A percentile compares a stretch with the other conserved stretches of the same genome.
phyloP scores from a whole-genome alignment of 192 early-diverging fungal species.

The Spizellomyces punctatus region DNA sequence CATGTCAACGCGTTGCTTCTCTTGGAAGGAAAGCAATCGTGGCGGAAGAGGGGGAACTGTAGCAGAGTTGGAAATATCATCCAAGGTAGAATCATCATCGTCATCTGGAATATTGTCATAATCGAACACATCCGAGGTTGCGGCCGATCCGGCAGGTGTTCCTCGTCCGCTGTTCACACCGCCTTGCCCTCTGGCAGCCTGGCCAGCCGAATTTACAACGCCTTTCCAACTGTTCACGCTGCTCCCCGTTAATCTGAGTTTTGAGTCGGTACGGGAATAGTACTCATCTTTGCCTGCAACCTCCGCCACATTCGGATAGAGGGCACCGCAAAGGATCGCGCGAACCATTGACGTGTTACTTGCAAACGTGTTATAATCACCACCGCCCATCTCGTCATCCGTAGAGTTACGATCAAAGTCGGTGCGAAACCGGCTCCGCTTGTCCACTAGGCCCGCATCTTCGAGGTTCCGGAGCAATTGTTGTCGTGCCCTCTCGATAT shows the following conservation, averaged over 20 bases:
- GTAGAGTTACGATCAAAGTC: not conserved
- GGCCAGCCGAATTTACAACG: constrained; percentile 3
- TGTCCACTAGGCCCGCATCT: constrained; percentile 31
- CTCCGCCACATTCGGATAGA: constrained; percentile 56
- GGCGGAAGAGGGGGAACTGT: constrained; percentile 34
- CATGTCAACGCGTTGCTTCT: constrained; percentile 51
- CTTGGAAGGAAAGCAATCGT: constrained; percentile 49
- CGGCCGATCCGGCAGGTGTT: constrained; percentile 8
- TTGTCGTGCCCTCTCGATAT: constrained; percentile 40
- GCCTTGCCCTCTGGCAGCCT: not conserved
- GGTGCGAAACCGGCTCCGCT: not conserved
- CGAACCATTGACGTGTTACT: constrained; percentile 35
- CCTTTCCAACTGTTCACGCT: constrained; percentile 45
- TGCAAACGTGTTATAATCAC: constrained; percentile 23
- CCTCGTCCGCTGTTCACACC: constrained; percentile 5
- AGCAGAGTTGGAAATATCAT: constrained; percentile 12
- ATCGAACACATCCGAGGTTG: constrained; percentile 20
- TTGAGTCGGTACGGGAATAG: constrained; percentile 21
- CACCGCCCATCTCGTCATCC: constrained; percentile 27
- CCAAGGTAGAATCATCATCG: constrained; percentile 12
- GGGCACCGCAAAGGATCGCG: constrained; percentile 37
- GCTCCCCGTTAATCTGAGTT: constrained; percentile 39
- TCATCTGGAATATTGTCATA: constrained; percentile 29
- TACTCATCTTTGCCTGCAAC: constrained; percentile 46
- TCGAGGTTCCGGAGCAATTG: constrained; percentile 44